Evolutionary conservation across 1,139 yeast genomes (phyloP).

Genomic region (Geotrichum histeridarum): DNA sequence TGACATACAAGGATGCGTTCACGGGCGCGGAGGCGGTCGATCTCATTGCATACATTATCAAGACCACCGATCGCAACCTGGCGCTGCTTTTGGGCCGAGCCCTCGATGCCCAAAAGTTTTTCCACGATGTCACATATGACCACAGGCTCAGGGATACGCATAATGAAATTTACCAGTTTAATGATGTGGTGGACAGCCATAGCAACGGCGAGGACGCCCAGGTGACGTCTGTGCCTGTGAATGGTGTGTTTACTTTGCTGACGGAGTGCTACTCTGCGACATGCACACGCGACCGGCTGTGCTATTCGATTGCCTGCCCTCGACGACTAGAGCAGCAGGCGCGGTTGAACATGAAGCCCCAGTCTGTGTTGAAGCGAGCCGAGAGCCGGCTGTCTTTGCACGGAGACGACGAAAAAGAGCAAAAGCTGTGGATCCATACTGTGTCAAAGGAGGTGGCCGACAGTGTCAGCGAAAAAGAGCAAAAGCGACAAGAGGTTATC

Average conservation of each 20-base stretch:
- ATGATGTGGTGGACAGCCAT: conserved; percentile 42
- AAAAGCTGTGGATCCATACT: conserved; percentile 90
- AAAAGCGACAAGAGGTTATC: conserved; percentile 90
- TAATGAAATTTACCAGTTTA: conserved; percentile 83
- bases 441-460: conserved; percentile 80
- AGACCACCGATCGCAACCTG: conserved; percentile 86
- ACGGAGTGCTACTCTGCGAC: conserved; percentile 97
- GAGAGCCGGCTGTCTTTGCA: conserved; percentile 74
- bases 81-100: conserved; percentile 88
- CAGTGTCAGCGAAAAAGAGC: conserved; percentile 73
- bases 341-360: conserved; percentile 78
- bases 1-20: conserved; percentile 89
- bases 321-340: conserved; percentile 95
- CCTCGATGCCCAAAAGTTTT: conserved; percentile 87
- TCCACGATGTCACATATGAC: conserved; percentile 93
- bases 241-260: conserved; percentile 87
- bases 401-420: conserved; percentile 72
- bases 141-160: conserved; percentile 85
- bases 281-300: conserved; percentile 78
- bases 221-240: conserved; percentile 43
- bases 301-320: conserved; percentile 97
- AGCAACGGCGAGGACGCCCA: conserved; percentile 22
- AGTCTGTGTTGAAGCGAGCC: conserved; percentile 79
- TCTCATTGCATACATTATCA: conserved; percentile 71
- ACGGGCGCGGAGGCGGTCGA: conserved; percentile 95